Conservation (phyloP, 2,329 filamentous ascomycete genomes). For the Botrytis fragariae region DNA sequence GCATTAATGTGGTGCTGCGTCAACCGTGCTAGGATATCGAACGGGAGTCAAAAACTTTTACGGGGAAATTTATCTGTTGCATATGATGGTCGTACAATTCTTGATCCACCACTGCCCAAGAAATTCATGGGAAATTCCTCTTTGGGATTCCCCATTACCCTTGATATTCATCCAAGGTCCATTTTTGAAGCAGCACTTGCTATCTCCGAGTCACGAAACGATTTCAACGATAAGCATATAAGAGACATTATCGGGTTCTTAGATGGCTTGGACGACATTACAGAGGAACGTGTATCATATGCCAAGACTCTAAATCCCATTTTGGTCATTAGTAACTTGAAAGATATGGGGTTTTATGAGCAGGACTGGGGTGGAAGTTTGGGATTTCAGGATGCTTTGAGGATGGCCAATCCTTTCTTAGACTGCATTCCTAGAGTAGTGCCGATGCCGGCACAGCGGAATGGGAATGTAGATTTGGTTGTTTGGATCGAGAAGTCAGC, state of each 20-base stretch:
- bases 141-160: slow-evolving; percentile 1
- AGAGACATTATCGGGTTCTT: background rate
- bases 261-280: slow-evolving; percentile 4
- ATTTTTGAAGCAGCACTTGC: background rate
- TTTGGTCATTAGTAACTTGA: slow-evolving; percentile 11
- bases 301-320: slow-evolving; percentile 10
- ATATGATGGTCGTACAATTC: background rate
- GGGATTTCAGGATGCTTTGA: background rate
- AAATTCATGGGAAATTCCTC: slow-evolving; percentile 7
- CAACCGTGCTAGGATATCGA: slow-evolving; percentile 4
- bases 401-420: slow-evolving; percentile 1
- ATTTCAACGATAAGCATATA: slow-evolving; percentile 7
- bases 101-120: slow-evolving; percentile 4
- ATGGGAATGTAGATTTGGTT: slow-evolving; percentile 1
- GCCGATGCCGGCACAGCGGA: background rate
- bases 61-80: slow-evolving; percentile 4
- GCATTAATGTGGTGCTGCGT: slow-evolving; percentile 3
- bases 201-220: slow-evolving; percentile 6
- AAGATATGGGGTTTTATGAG: slow-evolving; percentile 4
- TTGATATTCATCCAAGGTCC: slow-evolving; percentile 9
- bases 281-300: slow-evolving; percentile 5
- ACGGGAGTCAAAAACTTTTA: background rate
- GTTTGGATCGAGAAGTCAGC: slow-evolving; percentile 11
- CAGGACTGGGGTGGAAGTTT: slow-evolving; percentile 11
- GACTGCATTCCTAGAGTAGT: slow-evolving; percentile 6